Percentiles rank a stretch among this genome's conserved stretches.
These are phyloP conservation scores for Trypanosoma scelopori DNA, from an alignment of 208 protist genomes.

Conservation along the genomic window DNA sequence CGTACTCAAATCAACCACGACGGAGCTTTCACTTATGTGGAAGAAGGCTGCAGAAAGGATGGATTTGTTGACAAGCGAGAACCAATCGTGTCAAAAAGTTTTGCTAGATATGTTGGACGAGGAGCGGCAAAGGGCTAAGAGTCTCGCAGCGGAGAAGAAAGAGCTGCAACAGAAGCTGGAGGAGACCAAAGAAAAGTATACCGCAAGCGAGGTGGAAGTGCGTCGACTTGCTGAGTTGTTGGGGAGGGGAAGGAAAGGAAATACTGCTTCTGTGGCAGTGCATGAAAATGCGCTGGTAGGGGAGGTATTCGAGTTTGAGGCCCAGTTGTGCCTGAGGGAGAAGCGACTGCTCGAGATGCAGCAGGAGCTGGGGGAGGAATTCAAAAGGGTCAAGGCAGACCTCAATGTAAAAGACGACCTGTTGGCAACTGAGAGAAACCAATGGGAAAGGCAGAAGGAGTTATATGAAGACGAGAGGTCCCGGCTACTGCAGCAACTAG, in stretches of 20 bases:
- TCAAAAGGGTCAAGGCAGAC: not conserved
- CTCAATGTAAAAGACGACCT: constrained; percentile 14
- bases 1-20: constrained; percentile 6
- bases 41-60: constrained; percentile 15
- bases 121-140: constrained; percentile 8
- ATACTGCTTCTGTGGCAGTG: constrained; percentile 8
- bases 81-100: constrained; percentile 4
- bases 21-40: constrained; percentile 9
- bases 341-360: constrained; percentile 20
- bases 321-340: constrained; percentile 18
- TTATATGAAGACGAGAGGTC: constrained; percentile 14
- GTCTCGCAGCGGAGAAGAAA: constrained; percentile 10
- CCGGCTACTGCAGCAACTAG: not conserved
- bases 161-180: constrained; percentile 17
- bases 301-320: constrained; percentile 15
- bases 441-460: constrained; percentile 17
- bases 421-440: constrained; percentile 15
- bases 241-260: constrained; percentile 12
- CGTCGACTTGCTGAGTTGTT: constrained; percentile 17
- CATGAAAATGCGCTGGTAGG: constrained; percentile 14
- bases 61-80: constrained; percentile 18
- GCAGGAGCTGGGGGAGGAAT: constrained; percentile 8
- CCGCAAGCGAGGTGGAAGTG: constrained; percentile 7
- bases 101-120: constrained; percentile 14
- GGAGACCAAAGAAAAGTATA: constrained; percentile 14